Conservation (phyloP, 2,329 filamentous ascomycete genomes). For the Pyricularia sp. region DNA sequence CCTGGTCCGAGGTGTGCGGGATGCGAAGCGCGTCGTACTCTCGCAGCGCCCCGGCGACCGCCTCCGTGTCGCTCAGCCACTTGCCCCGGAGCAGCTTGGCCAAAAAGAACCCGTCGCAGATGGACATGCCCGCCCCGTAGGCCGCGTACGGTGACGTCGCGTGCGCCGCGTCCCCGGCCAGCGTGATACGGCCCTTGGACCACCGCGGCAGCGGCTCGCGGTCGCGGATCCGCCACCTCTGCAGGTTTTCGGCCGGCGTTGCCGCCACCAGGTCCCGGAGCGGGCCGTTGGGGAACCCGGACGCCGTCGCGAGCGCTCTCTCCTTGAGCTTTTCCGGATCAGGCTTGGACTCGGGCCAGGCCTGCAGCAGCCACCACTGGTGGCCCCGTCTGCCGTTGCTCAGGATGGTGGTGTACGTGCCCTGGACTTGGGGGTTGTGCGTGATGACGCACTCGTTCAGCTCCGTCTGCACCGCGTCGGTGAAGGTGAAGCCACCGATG, state of each 20-base stretch:
- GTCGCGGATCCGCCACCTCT: neutral
- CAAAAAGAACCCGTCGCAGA: neutral
- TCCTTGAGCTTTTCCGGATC: neutral
- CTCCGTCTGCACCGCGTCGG: neutral
- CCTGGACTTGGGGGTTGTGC: neutral
- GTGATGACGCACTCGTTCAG: neutral
- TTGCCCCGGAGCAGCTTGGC: neutral
- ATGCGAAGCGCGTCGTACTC: neutral
- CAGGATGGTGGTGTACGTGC: neutral
- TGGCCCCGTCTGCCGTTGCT: neutral
- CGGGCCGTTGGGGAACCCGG: neutral
- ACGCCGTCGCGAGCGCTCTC: neutral
- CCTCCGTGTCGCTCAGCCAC: neutral
- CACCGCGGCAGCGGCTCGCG: neutral
- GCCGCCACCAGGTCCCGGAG: neutral
- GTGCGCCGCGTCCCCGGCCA: conserved; percentile 46
- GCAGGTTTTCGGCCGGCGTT: neutral
- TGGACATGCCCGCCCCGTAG: neutral
- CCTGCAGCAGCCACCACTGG: neutral
- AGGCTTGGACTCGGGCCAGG: neutral
- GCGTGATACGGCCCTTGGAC: conserved; percentile 28
- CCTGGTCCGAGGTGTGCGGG: neutral
- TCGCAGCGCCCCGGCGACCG: neutral
- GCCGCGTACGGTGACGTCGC: conserved; percentile 22
- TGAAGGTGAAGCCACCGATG: neutral